Evolutionary conservation across 2,329 filamentous ascomycete species (phyloP), one percentile per base, ranked within the genome.

Genomic region (Pseudocercospora macadamiae): DNA sequence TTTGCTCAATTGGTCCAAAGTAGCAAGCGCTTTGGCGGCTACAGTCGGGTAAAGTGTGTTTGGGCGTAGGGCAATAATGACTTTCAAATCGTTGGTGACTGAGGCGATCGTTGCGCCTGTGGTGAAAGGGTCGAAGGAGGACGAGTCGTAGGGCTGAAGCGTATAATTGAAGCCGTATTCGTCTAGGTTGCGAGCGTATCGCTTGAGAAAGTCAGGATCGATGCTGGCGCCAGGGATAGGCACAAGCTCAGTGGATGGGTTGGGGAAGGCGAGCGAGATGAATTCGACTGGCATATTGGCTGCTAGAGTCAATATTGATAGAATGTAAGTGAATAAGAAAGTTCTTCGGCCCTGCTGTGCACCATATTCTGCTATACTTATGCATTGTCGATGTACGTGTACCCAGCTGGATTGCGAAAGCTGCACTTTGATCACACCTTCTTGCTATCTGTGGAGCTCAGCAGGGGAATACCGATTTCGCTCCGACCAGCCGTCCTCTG

Each of bases 131-230:
- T 86, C 83, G 57, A 78, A 84, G 8, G 70, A 80, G 2, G 77
- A 78, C 0, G 83, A 85, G 51, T 80, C 79, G 61, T 87, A 86
- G 0, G 84, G 84, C 14, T 86, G 77, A 2, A 87, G 77, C 0
- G 84, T 87, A 70, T 86, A 86, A 71, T 86, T 84, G 76, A 81
- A 86, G 45, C 72, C 81, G 68, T 86, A 82, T 66, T 86, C 83
- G 61, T 87, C 84, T 2, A 86, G 76, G 3, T 76, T 77, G 19
- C 81, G 77, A 12, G 83, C 81, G 65, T 87, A 86, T 26, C 83
- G 81, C 26, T 77, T 73, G 3, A 87, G 77, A 64, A 77, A 86
- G 5, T 82, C 82, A 1, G 81, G 78, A 62, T 87, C 83, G 10
- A 86, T 77, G 0, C 70, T 59, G n/a, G 82, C 78, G 19, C 76